Evolutionary conservation across 306 rosid genomes (phyloP).

Genomic region (Cucurbita argyrosperma): DNA sequence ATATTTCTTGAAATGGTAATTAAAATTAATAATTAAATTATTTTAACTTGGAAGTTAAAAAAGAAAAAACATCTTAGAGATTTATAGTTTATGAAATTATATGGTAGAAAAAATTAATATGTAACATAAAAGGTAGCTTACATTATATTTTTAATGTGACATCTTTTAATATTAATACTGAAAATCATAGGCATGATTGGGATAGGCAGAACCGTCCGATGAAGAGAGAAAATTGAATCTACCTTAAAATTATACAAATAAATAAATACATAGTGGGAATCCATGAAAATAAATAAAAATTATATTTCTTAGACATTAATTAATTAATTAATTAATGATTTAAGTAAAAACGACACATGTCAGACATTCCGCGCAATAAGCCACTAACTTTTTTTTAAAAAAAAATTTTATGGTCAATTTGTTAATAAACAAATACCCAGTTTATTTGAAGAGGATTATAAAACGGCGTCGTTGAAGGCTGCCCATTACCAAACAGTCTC

Average conservation of each 20-base stretch:
- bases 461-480: background rate
- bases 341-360: background rate
- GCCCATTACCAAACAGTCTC: background rate
- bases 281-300: background rate
- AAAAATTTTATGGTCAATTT: background rate
- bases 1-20: too few relatives aligned
- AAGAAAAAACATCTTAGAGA: too few relatives aligned
- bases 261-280: background rate
- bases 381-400: background rate
- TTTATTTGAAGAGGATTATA: background rate
- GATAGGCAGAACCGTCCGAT: background rate
- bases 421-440: background rate
- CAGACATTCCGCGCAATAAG: slow-evolving; percentile 6
- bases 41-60: too few relatives aligned
- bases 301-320: background rate
- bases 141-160: too few relatives aligned
- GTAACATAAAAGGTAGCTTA: too few relatives aligned
- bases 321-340: background rate
- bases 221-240: background rate
- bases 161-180: too few relatives aligned
- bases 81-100: too few relatives aligned
- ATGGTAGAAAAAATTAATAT: too few relatives aligned
- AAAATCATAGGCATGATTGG: too few relatives aligned
- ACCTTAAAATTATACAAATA: background rate
- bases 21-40: too few relatives aligned